Evolutionary conservation across 257 asterid species (phyloP).

Genomic region (Leonotis leonurus): DNA sequence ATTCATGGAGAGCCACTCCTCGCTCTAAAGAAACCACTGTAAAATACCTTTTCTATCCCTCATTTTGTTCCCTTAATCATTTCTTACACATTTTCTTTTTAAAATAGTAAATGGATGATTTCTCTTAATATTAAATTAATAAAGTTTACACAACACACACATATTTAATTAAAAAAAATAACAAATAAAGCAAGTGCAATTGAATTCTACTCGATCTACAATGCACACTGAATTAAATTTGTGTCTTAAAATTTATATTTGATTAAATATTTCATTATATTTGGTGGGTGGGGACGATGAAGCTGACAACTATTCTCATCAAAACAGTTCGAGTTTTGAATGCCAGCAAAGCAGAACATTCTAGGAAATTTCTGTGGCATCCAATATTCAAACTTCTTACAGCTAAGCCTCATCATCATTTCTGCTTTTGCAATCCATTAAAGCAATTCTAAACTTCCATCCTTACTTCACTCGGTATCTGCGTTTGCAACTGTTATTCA

Average conservation of each 20-base stretch:
- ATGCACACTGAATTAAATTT: no score
- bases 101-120: no score
- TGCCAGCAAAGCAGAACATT: constrained; percentile 24
- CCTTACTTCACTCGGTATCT: not conserved
- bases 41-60: no score
- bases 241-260: no score
- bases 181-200: no score
- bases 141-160: no score
- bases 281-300: not conserved
- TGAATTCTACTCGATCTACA: no score
- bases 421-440: not conserved
- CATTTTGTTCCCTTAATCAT: no score
- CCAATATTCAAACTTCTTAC: not conserved
- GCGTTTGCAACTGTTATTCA: not conserved
- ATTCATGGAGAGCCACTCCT: not conserved
- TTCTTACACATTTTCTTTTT: no score
- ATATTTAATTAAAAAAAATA: no score
- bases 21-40: not conserved
- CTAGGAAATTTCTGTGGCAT: not conserved
- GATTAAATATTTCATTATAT: not conserved
- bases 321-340: constrained; percentile 1
- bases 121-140: no score
- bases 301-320: not conserved
- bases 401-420: constrained; percentile 4
- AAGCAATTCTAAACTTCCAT: not conserved